phyloP scores from a whole-genome alignment of 1,284 basidiomycete species.

The Trametes versicolor region DNA sequence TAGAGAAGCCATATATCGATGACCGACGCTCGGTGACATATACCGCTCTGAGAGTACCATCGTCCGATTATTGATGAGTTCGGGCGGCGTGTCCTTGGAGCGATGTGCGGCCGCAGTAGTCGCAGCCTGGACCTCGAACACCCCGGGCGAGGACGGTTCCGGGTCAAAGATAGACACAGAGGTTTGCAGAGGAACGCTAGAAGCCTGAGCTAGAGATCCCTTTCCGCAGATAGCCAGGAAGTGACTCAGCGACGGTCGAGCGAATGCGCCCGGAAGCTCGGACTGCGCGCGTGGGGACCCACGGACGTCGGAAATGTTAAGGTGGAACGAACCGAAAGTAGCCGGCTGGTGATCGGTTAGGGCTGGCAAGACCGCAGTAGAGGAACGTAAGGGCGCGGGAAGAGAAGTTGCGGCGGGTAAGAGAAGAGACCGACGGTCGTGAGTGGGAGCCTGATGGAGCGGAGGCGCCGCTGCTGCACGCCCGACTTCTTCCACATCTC shows the following conservation, averaged over 20 bases:
- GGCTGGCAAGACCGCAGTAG: constrained; percentile 7
- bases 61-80: constrained; percentile 60
- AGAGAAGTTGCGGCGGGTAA: background rate
- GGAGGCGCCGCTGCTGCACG: background rate
- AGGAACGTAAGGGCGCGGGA: background rate
- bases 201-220: background rate
- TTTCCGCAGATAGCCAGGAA: constrained; percentile 37
- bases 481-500: background rate
- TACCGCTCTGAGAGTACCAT: constrained; percentile 52
- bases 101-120: constrained; percentile 8
- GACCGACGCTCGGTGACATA: constrained; percentile 49
- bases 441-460: background rate
- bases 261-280: constrained; percentile 13
- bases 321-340: background rate
- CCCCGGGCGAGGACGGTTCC: background rate
- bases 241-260: constrained; percentile 32
- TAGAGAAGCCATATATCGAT: constrained; percentile 75
- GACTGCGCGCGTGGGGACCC: background rate
- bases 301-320: background rate
- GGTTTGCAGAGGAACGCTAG: background rate
- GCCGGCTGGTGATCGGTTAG: background rate
- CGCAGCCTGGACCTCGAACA: background rate
- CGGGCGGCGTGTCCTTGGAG: constrained; percentile 45
- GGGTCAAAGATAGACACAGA: background rate
- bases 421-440: constrained; percentile 12